A percentile compares a stretch with the other conserved stretches of the same genome.
phyloP scores from a whole-genome alignment of 345 rosid species.

The Excoecaria cochinchinensis region DNA sequence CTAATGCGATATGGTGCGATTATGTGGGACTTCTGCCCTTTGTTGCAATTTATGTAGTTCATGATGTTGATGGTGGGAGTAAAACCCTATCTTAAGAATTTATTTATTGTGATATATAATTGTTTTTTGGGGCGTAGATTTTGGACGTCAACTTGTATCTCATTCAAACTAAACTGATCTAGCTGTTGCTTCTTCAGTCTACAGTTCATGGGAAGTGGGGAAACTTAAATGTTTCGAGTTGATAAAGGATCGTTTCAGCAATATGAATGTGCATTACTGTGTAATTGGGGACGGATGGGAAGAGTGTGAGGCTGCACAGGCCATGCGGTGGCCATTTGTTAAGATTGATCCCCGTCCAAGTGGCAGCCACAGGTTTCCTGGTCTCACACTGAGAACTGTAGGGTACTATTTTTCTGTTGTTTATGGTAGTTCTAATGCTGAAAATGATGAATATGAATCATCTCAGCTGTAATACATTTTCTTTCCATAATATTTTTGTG shows the following conservation, averaged over 20 bases:
- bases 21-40: background rate
- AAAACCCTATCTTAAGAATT: background rate
- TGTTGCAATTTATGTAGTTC: background rate
- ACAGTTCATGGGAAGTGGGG: slow-evolving; percentile 82
- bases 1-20: background rate
- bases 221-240: slow-evolving; percentile 70
- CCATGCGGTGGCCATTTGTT: slow-evolving; percentile 84
- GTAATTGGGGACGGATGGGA: slow-evolving; percentile 89
- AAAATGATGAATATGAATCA: slow-evolving; percentile 26
- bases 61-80: background rate
- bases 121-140: too few species aligned
- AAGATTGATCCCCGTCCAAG: slow-evolving; percentile 64
- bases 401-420: slow-evolving; percentile 66
- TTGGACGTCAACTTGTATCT: background rate
- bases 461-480: slow-evolving; percentile 9
- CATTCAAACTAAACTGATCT: background rate
- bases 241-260: slow-evolving; percentile 59
- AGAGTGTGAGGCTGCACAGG: slow-evolving; percentile 82
- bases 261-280: slow-evolving; percentile 56
- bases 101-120: too few species aligned
- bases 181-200: slow-evolving; percentile 43
- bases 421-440: slow-evolving; percentile 46
- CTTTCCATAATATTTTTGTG: slow-evolving; percentile 15
- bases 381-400: slow-evolving; percentile 62
- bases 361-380: slow-evolving; percentile 74